A percentile compares a stretch with the other conserved stretches of the same genome.
These are phyloP conservation scores for Penicillium sp. DNA, from an alignment of 2,329 filamentous ascomycete genomes.

Conservation along the genomic window DNA sequence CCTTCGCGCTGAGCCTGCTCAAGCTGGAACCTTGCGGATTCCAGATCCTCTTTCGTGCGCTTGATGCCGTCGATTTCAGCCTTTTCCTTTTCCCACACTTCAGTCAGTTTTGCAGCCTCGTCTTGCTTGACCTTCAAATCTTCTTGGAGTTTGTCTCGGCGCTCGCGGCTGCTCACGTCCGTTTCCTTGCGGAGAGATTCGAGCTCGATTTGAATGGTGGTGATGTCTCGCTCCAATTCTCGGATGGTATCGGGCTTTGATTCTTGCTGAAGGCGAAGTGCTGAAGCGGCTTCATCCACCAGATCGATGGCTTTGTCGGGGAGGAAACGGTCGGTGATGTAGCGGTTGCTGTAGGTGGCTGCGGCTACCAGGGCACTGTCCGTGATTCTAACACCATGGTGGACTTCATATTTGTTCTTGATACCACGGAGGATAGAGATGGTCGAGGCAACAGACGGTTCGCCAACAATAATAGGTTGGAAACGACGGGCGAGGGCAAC, in stretches of 20 bases:
- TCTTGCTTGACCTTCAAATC: slow-evolving; percentile 72
- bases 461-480: slow-evolving; percentile 89
- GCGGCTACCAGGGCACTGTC: slow-evolving; percentile 89
- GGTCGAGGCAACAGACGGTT: slow-evolving; percentile 85
- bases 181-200: slow-evolving; percentile 93
- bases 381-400: slow-evolving; percentile 92
- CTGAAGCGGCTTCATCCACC: slow-evolving; percentile 91
- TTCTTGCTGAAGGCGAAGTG: slow-evolving; percentile 86
- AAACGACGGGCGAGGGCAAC: slow-evolving; percentile 88
- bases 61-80: slow-evolving; percentile 83
- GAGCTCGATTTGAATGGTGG: slow-evolving; percentile 95
- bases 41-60: slow-evolving; percentile 79
- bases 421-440: slow-evolving; percentile 94
- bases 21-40: slow-evolving; percentile 76
- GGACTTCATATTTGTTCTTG: slow-evolving; percentile 95
- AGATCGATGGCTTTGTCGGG: slow-evolving; percentile 97
- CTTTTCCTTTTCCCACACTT: slow-evolving; percentile 86
- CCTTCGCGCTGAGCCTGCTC: slow-evolving; percentile 83
- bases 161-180: slow-evolving; percentile 81
- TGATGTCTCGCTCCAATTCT: slow-evolving; percentile 86
- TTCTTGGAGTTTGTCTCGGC: slow-evolving; percentile 76
- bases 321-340: slow-evolving; percentile 92
- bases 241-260: slow-evolving; percentile 95
- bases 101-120: slow-evolving; percentile 67
- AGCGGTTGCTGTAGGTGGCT: slow-evolving; percentile 87